phyloP scores from a whole-genome alignment of 345 rosid genomes.

The Xanthoceras sorbifolium region DNA sequence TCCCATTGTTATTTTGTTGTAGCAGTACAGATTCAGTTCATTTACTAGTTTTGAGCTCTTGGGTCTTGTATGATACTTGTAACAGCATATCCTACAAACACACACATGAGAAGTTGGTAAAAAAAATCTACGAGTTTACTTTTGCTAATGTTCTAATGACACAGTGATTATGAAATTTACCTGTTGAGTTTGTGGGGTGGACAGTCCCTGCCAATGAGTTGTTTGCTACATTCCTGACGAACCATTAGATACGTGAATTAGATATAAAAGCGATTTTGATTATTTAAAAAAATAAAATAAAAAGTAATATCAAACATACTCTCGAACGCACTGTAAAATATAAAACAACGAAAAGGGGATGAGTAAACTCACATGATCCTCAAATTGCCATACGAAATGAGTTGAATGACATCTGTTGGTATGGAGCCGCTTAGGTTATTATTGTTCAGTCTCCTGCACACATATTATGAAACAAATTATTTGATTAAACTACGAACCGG shows the following conservation, averaged over 20 bases:
- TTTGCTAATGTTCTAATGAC: neutral
- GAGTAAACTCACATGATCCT: slow-evolving; percentile 37
- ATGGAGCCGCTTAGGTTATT: slow-evolving; percentile 44
- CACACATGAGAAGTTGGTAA: neutral
- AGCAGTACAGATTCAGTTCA: neutral
- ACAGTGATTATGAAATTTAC: slow-evolving; percentile 16
- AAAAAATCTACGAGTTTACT: neutral
- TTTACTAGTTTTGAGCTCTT: slow-evolving; percentile 23
- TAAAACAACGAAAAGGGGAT: neutral
- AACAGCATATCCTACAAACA: slow-evolving; percentile 32
- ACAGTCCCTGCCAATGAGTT: slow-evolving; percentile 38
- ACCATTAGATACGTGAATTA: neutral
- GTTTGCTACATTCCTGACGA: slow-evolving; percentile 47
- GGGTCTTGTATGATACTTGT: slow-evolving; percentile 45
- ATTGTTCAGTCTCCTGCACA: slow-evolving; percentile 44
- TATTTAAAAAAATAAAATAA: too few relatives aligned
- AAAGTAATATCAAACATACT: neutral
- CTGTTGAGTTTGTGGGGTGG: slow-evolving; percentile 24
- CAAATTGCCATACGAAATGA: slow-evolving; percentile 34
- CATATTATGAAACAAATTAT: neutral
- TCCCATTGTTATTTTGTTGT: neutral
- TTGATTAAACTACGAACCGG: neutral
- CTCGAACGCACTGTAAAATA: neutral
- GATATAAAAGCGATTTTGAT: neutral
- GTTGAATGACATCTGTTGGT: slow-evolving; percentile 32